Base-by-base conservation (phyloP, 805 yeast genomes). In the Metschnikowia rubicola region DNA sequence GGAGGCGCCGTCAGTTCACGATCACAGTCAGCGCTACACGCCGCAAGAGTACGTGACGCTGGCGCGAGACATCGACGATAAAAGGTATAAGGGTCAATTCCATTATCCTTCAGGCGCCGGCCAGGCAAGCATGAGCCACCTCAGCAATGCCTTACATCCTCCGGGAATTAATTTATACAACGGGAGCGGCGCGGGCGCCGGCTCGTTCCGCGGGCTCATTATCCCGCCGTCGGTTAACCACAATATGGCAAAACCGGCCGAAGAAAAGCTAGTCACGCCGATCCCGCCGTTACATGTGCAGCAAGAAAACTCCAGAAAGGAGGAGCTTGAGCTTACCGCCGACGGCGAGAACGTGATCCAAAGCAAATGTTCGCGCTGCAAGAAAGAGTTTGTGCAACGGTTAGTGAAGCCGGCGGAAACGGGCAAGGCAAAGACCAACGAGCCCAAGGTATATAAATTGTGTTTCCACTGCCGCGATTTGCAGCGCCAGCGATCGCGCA, bases 401-500 rank as follows among this genome's bases (percentile, higher is more conserved):
- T 58, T 71, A 21, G 61, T 66, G 19, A 60, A 66, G 37, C 72
- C 75, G 5, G 63, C 59, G 31, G 55, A 50, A 29, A 52, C 55
- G 10, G 58, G 59, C 13, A 57, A 54, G 28, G 64, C 64, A 59
- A 67, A 51, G 60, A 68, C 44, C 55, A 68, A 62, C 41, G 71
- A 58, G 55, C 75, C 63, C 30, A 77, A 75, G 56, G 62, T 67
- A 12, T 83, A 62, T 64, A 80, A 80, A 58, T 64, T 81, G 44
- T 83, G 88, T 59, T 75, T 75, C 30, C 87, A 81, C 57, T 83
- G 88, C 58, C 73, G 88, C 33, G 82, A 77, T 42, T 62, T 80
- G 41, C 88, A 83, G 59, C 64, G 88, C 41, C 80, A 80, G 59
- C 64, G 88, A 50, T 75, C 83, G 5, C 66, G 83, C 50, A 67